phyloP scores from a whole-genome alignment of 1,284 basidiomycete species.

The Apiotrichum porosum region DNA sequence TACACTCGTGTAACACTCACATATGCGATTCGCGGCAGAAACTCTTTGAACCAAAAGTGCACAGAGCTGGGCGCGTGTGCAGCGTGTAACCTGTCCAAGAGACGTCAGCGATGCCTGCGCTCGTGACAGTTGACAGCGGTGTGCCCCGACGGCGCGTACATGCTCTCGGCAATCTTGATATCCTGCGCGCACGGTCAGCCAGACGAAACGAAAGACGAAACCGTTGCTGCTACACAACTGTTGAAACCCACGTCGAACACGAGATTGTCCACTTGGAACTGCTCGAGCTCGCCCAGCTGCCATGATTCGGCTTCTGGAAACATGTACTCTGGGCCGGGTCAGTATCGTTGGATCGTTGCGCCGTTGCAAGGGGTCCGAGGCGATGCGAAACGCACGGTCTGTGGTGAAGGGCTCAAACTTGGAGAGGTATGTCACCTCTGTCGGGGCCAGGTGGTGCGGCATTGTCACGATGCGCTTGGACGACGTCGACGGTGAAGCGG shows the following conservation, averaged over 20 bases:
- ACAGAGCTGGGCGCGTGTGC: conserved; percentile 5
- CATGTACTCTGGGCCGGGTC: conserved; percentile 12
- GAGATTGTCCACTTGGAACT: conserved; percentile 18
- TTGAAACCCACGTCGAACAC: conserved; percentile 11
- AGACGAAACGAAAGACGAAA: not conserved
- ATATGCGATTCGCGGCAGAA: conserved; percentile 12
- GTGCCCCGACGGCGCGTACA: conserved; percentile 9
- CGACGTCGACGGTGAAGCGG: no score
- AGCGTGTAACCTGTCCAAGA: conserved; percentile 10
- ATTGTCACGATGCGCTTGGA: no score
- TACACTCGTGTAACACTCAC: no score
- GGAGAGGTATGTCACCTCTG: conserved; percentile 7
- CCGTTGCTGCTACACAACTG: no score
- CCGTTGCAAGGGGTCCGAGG: not conserved
- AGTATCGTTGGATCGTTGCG: no score
- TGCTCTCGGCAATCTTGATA: conserved; percentile 19
- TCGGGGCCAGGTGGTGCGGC: not conserved
- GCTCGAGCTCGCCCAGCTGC: conserved; percentile 11
- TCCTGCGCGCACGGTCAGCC: conserved; percentile 5
- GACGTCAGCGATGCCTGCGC: not conserved
- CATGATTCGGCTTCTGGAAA: conserved; percentile 10
- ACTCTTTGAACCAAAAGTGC: conserved; percentile 15
- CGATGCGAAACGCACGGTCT: conserved; percentile 2
- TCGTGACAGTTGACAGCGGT: not conserved
- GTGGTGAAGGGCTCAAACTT: conserved; percentile 16